These are phyloP conservation scores for Pseudonitzschia delicatissima DNA, from an alignment of 108 stramenopile genomes.

Conservation along the genomic window DNA sequence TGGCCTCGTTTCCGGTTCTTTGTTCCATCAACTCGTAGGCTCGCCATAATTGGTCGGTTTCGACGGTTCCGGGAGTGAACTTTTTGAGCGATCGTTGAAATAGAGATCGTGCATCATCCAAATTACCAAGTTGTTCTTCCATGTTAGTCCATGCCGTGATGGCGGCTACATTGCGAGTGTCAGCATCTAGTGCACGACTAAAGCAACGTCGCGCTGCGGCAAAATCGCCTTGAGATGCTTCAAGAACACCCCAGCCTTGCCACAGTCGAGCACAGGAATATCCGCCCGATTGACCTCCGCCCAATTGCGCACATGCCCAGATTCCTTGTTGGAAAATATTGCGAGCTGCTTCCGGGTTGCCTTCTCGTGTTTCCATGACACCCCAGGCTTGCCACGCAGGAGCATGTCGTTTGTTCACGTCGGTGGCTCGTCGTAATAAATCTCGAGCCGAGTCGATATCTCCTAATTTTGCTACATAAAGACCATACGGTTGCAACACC, in stretches of 20 bases:
- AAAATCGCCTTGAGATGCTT: slow-evolving; percentile 72
- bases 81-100: slow-evolving; percentile 65
- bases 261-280: slow-evolving; percentile 79
- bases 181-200: slow-evolving; percentile 84
- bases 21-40: slow-evolving; percentile 85
- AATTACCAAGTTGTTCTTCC: slow-evolving; percentile 73
- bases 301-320: slow-evolving; percentile 81
- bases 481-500: slow-evolving; percentile 82
- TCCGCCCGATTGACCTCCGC: slow-evolving; percentile 83
- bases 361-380: slow-evolving; percentile 82
- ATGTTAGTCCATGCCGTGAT: slow-evolving; percentile 83
- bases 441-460: slow-evolving; percentile 77
- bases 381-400: slow-evolving; percentile 91
- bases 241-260: slow-evolving; percentile 92
- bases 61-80: slow-evolving; percentile 65
- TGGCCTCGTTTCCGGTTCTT: slow-evolving; percentile 51
- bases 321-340: slow-evolving; percentile 88
- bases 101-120: slow-evolving; percentile 61
- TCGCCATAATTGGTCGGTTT: slow-evolving; percentile 69
- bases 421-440: slow-evolving; percentile 67
- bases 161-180: slow-evolving; percentile 79
- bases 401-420: slow-evolving; percentile 81
- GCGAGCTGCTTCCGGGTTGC: slow-evolving; percentile 66
- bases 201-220: slow-evolving; percentile 84
- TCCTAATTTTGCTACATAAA: slow-evolving; percentile 83